Evolutionary conservation across 257 asterid genomes (phyloP).

Genomic region (Osmanthus fragrans): DNA sequence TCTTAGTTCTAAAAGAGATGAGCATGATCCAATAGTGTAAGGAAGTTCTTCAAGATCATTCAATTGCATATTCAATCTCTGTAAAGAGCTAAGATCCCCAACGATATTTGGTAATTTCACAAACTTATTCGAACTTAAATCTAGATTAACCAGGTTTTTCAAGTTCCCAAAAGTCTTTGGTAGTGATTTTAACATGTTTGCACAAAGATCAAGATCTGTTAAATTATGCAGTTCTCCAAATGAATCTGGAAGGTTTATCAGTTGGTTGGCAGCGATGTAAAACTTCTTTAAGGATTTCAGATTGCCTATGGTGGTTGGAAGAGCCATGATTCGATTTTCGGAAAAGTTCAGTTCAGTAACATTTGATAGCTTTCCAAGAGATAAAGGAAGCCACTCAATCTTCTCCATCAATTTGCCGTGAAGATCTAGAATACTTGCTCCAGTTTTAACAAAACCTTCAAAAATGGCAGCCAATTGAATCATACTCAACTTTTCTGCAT

Average conservation of each 20-base stretch:
- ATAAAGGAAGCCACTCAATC: slow-evolving; percentile 84
- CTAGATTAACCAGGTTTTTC: slow-evolving; percentile 53
- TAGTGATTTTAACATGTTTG: slow-evolving; percentile 66
- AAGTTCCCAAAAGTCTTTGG: slow-evolving; percentile 72
- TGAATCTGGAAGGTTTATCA: slow-evolving; percentile 75
- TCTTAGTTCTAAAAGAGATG: slow-evolving; percentile 63
- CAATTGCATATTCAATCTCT: slow-evolving; percentile 51
- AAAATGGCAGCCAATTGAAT: slow-evolving; percentile 63
- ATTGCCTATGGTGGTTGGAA: slow-evolving; percentile 57
- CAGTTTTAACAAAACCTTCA: slow-evolving; percentile 50
- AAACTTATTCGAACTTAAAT: slow-evolving; percentile 69
- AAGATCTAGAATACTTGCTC: slow-evolving; percentile 57
- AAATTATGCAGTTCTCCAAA: slow-evolving; percentile 65
- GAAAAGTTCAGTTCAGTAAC: slow-evolving; percentile 58
- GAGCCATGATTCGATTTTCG: slow-evolving; percentile 75
- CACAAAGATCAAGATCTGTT: slow-evolving; percentile 58
- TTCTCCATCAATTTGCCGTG: slow-evolving; percentile 67
- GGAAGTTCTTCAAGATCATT: slow-evolving; percentile 85
- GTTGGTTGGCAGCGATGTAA: slow-evolving; percentile 66
- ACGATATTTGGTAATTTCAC: slow-evolving; percentile 49
- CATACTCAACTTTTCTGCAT: slow-evolving; percentile 48
- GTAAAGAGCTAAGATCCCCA: slow-evolving; percentile 55
- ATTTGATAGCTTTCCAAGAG: slow-evolving; percentile 68
- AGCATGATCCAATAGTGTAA: slow-evolving; percentile 64
- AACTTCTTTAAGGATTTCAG: slow-evolving; percentile 58